A percentile compares a stretch with the other conserved stretches of the same genome.
phyloP scores from a whole-genome alignment of 2,329 filamentous ascomycete genomes.

The Colletotrichum filicis region DNA sequence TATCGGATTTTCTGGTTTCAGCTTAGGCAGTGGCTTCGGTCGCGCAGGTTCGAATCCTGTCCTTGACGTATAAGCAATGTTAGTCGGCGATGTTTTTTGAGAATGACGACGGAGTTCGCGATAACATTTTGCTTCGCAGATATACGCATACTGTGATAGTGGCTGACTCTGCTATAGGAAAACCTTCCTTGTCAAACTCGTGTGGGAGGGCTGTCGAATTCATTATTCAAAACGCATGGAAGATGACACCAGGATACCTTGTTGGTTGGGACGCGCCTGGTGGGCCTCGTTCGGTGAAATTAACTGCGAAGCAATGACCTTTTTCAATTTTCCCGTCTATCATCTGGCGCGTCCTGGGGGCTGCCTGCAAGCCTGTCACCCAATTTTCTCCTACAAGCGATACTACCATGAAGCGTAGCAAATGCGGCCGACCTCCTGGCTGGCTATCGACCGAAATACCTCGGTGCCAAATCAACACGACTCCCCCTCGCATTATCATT shows the following conservation, averaged over 20 bases:
- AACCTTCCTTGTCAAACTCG: neutral
- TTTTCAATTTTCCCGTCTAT: neutral
- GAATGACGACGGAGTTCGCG: no score
- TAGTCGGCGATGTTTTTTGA: neutral
- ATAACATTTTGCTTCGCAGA: neutral
- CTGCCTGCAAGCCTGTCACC: neutral
- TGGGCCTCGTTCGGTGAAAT: neutral
- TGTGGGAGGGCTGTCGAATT: neutral
- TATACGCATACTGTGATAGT: no score
- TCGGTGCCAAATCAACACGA: neutral
- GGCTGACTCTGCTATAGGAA: neutral
- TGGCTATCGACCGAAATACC: no score
- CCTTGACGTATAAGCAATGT: neutral
- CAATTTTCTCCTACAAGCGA: neutral
- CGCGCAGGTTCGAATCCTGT: constrained; percentile 36
- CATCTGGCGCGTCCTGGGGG: neutral
- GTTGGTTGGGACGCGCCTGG: neutral
- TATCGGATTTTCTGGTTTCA: constrained; percentile 1
- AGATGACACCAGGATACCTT: neutral
- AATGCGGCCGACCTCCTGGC: neutral
- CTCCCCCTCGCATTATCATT: neutral
- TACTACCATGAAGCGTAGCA: neutral
- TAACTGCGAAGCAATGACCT: neutral
- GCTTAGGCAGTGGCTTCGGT: constrained; percentile 34
- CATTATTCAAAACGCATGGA: no score